These are phyloP conservation scores for Suillus subalutaceus DNA, from an alignment of 768 basidiomycete species.

Conservation along the genomic window DNA sequence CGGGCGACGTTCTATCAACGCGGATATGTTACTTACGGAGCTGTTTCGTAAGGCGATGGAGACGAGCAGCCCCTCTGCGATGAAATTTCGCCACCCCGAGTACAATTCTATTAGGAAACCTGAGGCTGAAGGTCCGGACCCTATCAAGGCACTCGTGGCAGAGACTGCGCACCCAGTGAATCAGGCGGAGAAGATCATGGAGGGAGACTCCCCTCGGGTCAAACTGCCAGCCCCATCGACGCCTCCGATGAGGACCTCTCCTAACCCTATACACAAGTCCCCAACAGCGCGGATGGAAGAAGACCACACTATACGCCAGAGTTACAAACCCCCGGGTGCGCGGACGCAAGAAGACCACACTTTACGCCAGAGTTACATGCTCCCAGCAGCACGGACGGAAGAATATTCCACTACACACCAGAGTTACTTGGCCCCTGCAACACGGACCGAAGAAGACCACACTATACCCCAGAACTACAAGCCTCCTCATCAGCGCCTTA, in stretches of 20 bases:
- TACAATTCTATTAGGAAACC: not conserved
- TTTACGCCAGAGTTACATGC: not conserved
- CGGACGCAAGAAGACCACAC: not conserved
- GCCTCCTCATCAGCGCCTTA: slow-evolving; percentile 1
- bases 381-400: not conserved
- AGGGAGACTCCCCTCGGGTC: not conserved
- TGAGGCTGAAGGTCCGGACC: not conserved
- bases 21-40: slow-evolving; percentile 6
- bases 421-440: not conserved
- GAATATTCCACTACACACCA: not conserved
- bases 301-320: not conserved
- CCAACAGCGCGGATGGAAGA: not conserved
- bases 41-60: slow-evolving; percentile 11
- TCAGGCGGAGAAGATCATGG: not conserved
- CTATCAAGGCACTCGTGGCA: not conserved
- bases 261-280: not conserved
- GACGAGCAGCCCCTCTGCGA: not conserved
- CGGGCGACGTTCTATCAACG: slow-evolving; percentile 8
- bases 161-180: not conserved
- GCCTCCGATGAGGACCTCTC: not conserved
- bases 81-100: not conserved
- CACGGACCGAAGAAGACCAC: not conserved
- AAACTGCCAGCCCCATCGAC: not conserved
- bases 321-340: not conserved
- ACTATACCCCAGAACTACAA: not conserved